These are phyloP conservation scores for Talaromyces stipitatus DNA, from an alignment of 495 filamentous ascomycete species.

Conservation along the genomic window DNA sequence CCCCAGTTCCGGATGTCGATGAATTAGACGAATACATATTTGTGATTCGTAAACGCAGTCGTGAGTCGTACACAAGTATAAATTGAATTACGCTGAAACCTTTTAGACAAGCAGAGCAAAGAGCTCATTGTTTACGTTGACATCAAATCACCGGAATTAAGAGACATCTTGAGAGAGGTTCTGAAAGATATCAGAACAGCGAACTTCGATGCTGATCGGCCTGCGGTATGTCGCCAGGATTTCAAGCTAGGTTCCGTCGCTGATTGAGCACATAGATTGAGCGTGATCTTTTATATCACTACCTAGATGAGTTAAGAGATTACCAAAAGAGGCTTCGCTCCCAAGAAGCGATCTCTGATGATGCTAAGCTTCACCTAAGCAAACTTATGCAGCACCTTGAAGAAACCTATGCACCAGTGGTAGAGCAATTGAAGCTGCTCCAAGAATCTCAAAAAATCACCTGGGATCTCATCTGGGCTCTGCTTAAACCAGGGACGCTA, in stretches of 20 bases:
- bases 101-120: too few relatives aligned
- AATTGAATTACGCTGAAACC: too few relatives aligned
- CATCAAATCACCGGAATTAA: too few relatives aligned
- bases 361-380: slow-evolving; percentile 22
- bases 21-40: too few relatives aligned
- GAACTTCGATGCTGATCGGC: slow-evolving; percentile 7
- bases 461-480: background rate
- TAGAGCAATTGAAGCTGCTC: slow-evolving; percentile 1
- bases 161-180: too few relatives aligned
- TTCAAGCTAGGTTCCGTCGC: background rate
- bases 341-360: background rate
- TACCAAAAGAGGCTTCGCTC: slow-evolving; percentile 2
- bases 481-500: slow-evolving; percentile 1
- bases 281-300: slow-evolving; percentile 22
- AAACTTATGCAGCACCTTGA: slow-evolving; percentile 23
- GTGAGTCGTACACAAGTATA: too few relatives aligned
- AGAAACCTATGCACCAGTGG: slow-evolving; percentile 1
- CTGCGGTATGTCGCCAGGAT: slow-evolving; percentile 1
- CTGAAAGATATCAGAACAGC: too few relatives aligned
- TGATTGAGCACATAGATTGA: slow-evolving; percentile 3
- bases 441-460: slow-evolving; percentile 1
- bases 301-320: slow-evolving; percentile 22
- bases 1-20: too few relatives aligned
- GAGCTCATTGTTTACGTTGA: too few relatives aligned
- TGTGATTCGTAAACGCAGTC: too few relatives aligned